Evolutionary conservation across 768 basidiomycete species (phyloP).

Genomic region (Lactarius tabidus): DNA sequence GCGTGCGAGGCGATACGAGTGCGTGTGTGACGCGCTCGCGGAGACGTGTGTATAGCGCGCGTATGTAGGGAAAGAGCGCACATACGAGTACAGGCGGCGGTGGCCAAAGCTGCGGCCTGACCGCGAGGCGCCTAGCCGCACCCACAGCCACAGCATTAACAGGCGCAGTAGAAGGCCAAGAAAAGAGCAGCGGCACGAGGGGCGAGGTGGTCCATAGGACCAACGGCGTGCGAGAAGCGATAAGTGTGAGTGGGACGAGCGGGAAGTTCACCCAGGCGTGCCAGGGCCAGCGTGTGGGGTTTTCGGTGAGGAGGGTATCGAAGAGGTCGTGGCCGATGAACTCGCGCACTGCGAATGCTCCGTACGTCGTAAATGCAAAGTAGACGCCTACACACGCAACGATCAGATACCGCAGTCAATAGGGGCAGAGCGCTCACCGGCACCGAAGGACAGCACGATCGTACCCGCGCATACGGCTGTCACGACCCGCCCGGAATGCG

Average conservation of each 20-base stretch:
- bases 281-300: conserved; percentile 72
- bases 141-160: conserved; percentile 7
- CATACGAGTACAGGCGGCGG: conserved; percentile 33
- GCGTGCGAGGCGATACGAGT: conserved; percentile 24
- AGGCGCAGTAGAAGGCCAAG: conserved; percentile 32
- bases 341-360: conserved; percentile 63
- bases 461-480: conserved; percentile 48
- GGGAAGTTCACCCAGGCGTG: conserved; percentile 73
- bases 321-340: conserved; percentile 63
- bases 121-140: not conserved
- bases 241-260: conserved; percentile 61
- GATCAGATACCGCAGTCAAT: too few species aligned
- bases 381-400: conserved; percentile 50
- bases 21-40: conserved; percentile 26
- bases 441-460: conserved; percentile 51
- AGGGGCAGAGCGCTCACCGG: conserved; percentile 54
- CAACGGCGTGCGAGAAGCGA: conserved; percentile 47
- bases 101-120: conserved; percentile 32
- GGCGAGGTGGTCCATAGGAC: conserved; percentile 29
- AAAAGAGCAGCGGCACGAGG: conserved; percentile 33
- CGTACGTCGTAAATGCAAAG: conserved; percentile 58
- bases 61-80: conserved; percentile 31
- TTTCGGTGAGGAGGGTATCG: conserved; percentile 57
- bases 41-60: conserved; percentile 27
- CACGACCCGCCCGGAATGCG: conserved; percentile 48